Conservation (phyloP, 2,329 filamentous ascomycete species). For the Alternaria atra region DNA sequence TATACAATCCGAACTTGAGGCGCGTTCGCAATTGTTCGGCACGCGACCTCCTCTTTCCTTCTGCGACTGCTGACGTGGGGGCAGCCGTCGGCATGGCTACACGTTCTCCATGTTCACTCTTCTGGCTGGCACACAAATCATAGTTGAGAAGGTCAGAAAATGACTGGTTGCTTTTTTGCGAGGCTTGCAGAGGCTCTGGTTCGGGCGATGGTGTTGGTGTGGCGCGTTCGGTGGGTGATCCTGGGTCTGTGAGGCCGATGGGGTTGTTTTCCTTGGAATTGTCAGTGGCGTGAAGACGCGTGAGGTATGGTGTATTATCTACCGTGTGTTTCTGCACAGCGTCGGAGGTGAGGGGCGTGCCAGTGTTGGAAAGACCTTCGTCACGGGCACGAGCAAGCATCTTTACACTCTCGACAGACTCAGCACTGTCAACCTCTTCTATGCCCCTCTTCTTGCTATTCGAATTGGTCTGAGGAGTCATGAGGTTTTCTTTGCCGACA, state of each 20-base stretch:
- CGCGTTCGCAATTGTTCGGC: conserved; percentile 73
- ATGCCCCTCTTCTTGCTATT: conserved; percentile 49
- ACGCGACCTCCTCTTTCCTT: conserved; percentile 56
- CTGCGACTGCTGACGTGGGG: conserved; percentile 17
- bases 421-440: conserved; percentile 46
- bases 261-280: conserved; percentile 35
- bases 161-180: conserved; percentile 50
- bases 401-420: conserved; percentile 37
- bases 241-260: conserved; percentile 37
- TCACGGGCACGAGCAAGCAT: conserved; percentile 38
- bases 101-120: conserved; percentile 32
- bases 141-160: conserved; percentile 61
- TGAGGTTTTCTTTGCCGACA: conserved; percentile 43
- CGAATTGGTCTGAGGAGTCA: conserved; percentile 21
- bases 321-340: conserved; percentile 42
- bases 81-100: conserved; percentile 13
- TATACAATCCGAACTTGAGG: conserved; percentile 77
- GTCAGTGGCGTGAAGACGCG: conserved; percentile 34
- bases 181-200: conserved; percentile 29
- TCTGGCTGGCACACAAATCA: conserved; percentile 54
- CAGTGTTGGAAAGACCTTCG: conserved; percentile 18
- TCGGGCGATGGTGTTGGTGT: conserved; percentile 36
- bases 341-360: conserved; percentile 33
- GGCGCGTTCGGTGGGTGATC: conserved; percentile 48
- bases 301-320: conserved; percentile 14